Evolutionary conservation across 495 filamentous ascomycete species (phyloP).

Genomic region (Penicillium parvum): DNA sequence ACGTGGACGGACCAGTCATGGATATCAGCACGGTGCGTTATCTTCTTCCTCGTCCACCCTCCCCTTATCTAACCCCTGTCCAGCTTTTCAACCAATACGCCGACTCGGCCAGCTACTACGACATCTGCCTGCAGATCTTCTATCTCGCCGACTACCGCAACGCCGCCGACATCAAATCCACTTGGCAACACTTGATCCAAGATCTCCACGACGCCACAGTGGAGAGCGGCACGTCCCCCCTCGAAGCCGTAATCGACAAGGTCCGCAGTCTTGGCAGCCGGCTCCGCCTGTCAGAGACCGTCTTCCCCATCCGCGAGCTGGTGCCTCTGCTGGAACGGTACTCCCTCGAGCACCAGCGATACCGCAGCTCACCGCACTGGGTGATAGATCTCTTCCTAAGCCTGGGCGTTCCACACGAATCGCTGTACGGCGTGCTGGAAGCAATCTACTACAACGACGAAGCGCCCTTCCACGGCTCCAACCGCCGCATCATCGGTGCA

Average conservation of each 20-base stretch:
- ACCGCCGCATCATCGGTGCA: slow-evolving; percentile 53
- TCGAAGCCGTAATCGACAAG: slow-evolving; percentile 70
- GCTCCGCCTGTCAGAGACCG: slow-evolving; percentile 68
- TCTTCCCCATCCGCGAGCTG: slow-evolving; percentile 66
- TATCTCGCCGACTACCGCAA: slow-evolving; percentile 84
- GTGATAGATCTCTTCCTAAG: slow-evolving; percentile 75
- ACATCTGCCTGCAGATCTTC: slow-evolving; percentile 88
- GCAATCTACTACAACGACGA: slow-evolving; percentile 79
- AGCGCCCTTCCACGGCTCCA: slow-evolving; percentile 69
- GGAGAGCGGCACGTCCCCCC: slow-evolving; percentile 55
- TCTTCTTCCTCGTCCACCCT: background rate
- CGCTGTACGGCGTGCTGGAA: slow-evolving; percentile 73
- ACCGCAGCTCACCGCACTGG: slow-evolving; percentile 68
- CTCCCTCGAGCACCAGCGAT: slow-evolving; percentile 64
- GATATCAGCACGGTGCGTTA: slow-evolving; percentile 66
- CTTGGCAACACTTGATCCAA: slow-evolving; percentile 80
- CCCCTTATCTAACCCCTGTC: slow-evolving; percentile 2
- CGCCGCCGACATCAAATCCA: slow-evolving; percentile 68
- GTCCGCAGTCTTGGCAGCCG: slow-evolving; percentile 73
- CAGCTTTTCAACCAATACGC: slow-evolving; percentile 89
- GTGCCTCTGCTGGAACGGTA: slow-evolving; percentile 75
- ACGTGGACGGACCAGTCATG: slow-evolving; percentile 70
- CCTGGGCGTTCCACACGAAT: slow-evolving; percentile 69
- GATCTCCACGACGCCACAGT: slow-evolving; percentile 61
- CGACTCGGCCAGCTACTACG: slow-evolving; percentile 83